Conservation (phyloP, 345 rosid genomes). For the Syzygium oleosum region DNA sequence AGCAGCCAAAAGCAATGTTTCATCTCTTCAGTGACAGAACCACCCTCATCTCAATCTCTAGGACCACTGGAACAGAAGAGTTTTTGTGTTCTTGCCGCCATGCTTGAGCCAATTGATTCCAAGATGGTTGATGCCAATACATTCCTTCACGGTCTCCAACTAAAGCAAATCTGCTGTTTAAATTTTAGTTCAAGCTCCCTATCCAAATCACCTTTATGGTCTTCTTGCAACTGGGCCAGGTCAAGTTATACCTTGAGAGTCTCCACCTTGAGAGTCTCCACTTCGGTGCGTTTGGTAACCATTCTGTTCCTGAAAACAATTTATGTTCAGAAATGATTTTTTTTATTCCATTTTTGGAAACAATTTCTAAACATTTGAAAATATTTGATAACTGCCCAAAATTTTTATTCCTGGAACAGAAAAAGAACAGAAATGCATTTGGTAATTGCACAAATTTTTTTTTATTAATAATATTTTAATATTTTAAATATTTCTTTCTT, state of each 20-base stretch:
- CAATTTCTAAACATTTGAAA: no score
- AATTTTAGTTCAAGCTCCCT: background rate
- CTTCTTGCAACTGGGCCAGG: background rate
- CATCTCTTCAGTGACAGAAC: background rate
- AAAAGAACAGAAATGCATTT: no score
- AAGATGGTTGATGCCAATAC: background rate
- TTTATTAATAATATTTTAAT: no score
- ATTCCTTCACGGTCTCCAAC: background rate
- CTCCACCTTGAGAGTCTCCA: fast-evolving
- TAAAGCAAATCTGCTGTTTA: background rate
- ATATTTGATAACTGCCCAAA: no score
- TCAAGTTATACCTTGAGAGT: background rate
- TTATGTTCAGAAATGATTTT: no score
- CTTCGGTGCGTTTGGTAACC: no score
- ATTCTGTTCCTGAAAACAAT: no score
- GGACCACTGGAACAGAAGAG: background rate
- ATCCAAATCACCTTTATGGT: background rate
- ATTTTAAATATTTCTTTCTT: no score
- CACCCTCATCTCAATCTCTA: background rate
- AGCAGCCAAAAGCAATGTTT: background rate
- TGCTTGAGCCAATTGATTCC: background rate
- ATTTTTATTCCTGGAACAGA: no score
- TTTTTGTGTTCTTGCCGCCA: background rate
- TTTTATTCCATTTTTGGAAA: no score
- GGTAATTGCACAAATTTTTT: no score